Percentiles rank a stretch among this genome's conserved stretches.
These are phyloP conservation scores for Cladophialophora carrionii DNA, from an alignment of 2,329 filamentous ascomycete genomes.

Conservation along the genomic window DNA sequence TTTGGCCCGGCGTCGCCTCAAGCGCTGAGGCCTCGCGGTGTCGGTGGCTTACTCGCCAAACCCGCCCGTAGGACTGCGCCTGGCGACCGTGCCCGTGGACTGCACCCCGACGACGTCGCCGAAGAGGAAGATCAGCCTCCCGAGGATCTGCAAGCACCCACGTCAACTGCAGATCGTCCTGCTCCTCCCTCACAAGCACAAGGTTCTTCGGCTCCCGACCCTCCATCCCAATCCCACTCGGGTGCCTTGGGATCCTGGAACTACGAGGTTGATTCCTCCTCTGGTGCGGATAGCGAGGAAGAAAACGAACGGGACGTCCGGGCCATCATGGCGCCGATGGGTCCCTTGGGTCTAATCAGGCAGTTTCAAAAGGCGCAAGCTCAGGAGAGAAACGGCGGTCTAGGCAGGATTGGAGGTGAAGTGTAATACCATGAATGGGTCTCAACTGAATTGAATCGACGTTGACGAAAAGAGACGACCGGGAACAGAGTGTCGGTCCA, in stretches of 20 bases:
- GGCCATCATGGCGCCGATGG: slow-evolving; percentile 51
- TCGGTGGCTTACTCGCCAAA: slow-evolving; percentile 14
- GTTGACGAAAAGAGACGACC: neutral
- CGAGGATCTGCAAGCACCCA: neutral
- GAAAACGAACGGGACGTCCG: slow-evolving; percentile 48
- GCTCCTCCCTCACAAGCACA: neutral
- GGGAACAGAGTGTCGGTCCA: too few species aligned
- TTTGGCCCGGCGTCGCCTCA: slow-evolving; percentile 33
- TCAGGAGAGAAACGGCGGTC: slow-evolving; percentile 25
- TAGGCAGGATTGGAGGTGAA: slow-evolving; percentile 18
- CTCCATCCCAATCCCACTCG: neutral
- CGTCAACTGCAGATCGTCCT: neutral
- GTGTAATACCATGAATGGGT: neutral
- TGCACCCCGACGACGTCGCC: slow-evolving; percentile 24
- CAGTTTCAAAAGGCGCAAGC: slow-evolving; percentile 67
- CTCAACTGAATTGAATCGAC: neutral
- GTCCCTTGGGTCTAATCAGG: slow-evolving; percentile 67
- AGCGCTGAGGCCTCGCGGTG: slow-evolving; percentile 21
- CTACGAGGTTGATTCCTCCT: slow-evolving; percentile 39
- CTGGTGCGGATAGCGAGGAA: slow-evolving; percentile 51
- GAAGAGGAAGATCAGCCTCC: slow-evolving; percentile 25
- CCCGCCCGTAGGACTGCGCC: slow-evolving; percentile 5
- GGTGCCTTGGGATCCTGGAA: slow-evolving; percentile 48
- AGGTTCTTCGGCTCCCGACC: neutral
- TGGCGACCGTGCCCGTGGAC: slow-evolving; percentile 10